Percentiles rank a stretch among this genome's conserved stretches.
phyloP scores from a whole-genome alignment of 192 early-diverging fungal species.

The Coemansia sp. region DNA sequence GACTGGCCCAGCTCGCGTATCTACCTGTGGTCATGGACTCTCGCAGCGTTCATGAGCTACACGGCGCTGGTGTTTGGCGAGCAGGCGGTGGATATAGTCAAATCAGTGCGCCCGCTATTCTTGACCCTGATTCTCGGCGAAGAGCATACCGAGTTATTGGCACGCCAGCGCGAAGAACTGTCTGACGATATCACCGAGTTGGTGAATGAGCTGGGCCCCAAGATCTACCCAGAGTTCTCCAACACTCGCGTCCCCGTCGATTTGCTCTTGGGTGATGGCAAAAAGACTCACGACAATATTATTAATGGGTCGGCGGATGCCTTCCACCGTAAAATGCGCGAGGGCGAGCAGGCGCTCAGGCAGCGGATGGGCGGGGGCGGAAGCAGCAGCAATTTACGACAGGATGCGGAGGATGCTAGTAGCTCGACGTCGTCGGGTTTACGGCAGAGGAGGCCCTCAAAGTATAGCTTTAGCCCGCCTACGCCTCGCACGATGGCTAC shows the following conservation, averaged over 20 bases:
- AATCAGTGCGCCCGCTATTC: constrained; percentile 83
- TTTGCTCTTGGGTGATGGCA: constrained; percentile 15
- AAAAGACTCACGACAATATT: constrained; percentile 24
- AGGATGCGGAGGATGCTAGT: not conserved
- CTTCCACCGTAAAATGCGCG: constrained; percentile 40
- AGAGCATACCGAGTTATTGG: constrained; percentile 65
- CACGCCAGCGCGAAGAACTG: constrained; percentile 69
- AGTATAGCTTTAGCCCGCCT: constrained; percentile 53
- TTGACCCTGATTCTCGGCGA: constrained; percentile 64
- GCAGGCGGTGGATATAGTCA: constrained; percentile 73
- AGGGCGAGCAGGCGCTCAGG: constrained; percentile 41
- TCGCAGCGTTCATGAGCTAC: constrained; percentile 67
- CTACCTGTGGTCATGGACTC: constrained; percentile 44
- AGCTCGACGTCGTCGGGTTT: not conserved
- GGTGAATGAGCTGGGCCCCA: constrained; percentile 84
- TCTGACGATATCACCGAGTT: constrained; percentile 74
- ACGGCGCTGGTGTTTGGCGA: constrained; percentile 76
- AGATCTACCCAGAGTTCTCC: constrained; percentile 76
- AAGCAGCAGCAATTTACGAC: not conserved
- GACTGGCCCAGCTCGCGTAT: constrained; percentile 29
- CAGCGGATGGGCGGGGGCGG: constrained; percentile 25
- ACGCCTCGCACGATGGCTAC: constrained; percentile 55
- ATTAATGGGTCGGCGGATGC: constrained; percentile 37
- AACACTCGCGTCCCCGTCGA: constrained; percentile 33
- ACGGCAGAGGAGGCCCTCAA: constrained; percentile 13